phyloP scores from a whole-genome alignment of 352 stramenopile genomes.

The Peronosclerospora sorghi region DNA sequence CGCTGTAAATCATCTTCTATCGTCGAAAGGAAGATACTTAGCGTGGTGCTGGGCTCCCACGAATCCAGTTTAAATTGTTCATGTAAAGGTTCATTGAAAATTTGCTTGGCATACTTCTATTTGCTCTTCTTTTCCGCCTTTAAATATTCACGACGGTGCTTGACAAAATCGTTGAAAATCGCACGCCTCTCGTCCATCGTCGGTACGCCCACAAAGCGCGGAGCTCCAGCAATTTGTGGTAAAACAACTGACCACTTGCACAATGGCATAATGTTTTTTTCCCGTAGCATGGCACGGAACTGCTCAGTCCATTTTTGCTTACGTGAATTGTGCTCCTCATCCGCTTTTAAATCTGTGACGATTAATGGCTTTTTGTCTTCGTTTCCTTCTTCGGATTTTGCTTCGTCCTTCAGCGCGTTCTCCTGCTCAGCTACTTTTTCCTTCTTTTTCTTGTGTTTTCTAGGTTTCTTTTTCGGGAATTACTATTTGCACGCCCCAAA shows the following conservation, averaged over 20 bases:
- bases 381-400: slow-evolving; percentile 5
- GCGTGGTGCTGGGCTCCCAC: slow-evolving; percentile 36
- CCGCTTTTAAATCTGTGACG: slow-evolving; percentile 22
- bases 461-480: slow-evolving; percentile 24
- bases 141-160: slow-evolving; percentile 55
- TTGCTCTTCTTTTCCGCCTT: slow-evolving; percentile 71
- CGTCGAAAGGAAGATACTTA: slow-evolving; percentile 43
- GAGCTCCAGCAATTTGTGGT: slow-evolving; percentile 56
- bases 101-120: slow-evolving; percentile 46
- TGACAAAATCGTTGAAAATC: slow-evolving; percentile 73
- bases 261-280: slow-evolving; percentile 81
- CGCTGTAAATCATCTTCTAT: slow-evolving; percentile 29
- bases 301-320: slow-evolving; percentile 41
- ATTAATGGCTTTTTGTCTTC: slow-evolving; percentile 22
- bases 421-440: slow-evolving; percentile 8
- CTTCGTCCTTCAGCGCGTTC: not conserved
- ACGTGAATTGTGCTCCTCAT: slow-evolving; percentile 19
- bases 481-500: no score
- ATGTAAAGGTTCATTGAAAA: slow-evolving; percentile 29
- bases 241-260: slow-evolving; percentile 74
- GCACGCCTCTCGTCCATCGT: slow-evolving; percentile 76
- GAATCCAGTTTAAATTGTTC: slow-evolving; percentile 30
- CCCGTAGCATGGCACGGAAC: slow-evolving; percentile 60
- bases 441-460: slow-evolving; percentile 11
- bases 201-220: slow-evolving; percentile 52